Percentiles rank a stretch among this genome's conserved stretches.
Evolutionary conservation across 2,329 filamentous ascomycete species (phyloP).

Genomic region (Stagonosporopsis cucurbitacearum): DNA sequence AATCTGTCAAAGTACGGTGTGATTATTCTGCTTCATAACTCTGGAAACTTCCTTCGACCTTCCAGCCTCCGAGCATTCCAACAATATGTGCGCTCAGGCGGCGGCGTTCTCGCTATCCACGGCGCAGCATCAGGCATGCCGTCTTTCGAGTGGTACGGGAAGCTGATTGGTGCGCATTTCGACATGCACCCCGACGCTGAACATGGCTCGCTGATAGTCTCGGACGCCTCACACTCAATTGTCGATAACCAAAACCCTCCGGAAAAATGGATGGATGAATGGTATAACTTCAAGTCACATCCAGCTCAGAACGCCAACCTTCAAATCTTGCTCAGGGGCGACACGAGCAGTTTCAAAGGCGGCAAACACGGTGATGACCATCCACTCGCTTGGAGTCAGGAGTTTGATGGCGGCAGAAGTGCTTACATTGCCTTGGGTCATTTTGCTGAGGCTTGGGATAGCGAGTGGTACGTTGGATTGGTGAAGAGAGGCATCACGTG

Average conservation of each 20-base stretch:
- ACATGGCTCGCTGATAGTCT: conserved; percentile 22
- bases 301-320: conserved; percentile 31
- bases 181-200: conserved; percentile 35
- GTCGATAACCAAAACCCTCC: background rate
- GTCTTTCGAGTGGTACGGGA: conserved; percentile 28
- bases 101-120: conserved; percentile 36
- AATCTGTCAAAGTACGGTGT: conserved; percentile 15
- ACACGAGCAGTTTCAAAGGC: conserved; percentile 28
- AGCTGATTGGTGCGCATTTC: conserved; percentile 35
- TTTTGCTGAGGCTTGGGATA: conserved; percentile 36
- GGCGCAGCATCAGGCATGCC: conserved; percentile 37
- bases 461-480: conserved; percentile 31
- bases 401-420: conserved; percentile 36
- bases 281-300: conserved; percentile 39
- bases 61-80: conserved; percentile 21
- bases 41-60: conserved; percentile 22
- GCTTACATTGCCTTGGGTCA: conserved; percentile 36
- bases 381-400: conserved; percentile 40
- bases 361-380: conserved; percentile 36
- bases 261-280: conserved; percentile 33
- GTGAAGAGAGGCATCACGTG: conserved; percentile 32
- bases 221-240: conserved; percentile 1
- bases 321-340: conserved; percentile 28
- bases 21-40: conserved; percentile 28
- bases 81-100: conserved; percentile 25